phyloP scores from a whole-genome alignment of 1,284 basidiomycete genomes.

The Leccinum fuscescens region DNA sequence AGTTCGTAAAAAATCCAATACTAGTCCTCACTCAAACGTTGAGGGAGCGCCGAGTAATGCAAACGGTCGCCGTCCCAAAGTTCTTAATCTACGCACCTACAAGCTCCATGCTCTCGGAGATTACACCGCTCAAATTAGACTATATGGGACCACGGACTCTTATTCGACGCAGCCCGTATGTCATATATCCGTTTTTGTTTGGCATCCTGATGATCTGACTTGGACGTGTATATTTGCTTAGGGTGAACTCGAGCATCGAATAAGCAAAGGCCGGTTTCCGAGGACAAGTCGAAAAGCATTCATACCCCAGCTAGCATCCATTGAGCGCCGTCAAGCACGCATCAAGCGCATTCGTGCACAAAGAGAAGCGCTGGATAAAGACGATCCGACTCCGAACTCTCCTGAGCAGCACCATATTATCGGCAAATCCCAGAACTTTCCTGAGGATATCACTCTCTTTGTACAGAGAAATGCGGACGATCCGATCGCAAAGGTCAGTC shows the following conservation, averaged over 20 bases:
- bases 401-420: neutral
- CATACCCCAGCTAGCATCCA: neutral
- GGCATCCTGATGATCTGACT: neutral
- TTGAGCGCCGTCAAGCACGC: neutral
- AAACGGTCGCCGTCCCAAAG: neutral
- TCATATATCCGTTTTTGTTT: neutral
- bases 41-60: neutral
- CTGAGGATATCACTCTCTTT: neutral
- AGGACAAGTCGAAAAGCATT: neutral
- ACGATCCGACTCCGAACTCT: neutral
- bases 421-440: neutral
- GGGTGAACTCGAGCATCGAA: neutral
- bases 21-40: neutral
- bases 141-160: neutral
- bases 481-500: neutral
- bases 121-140: neutral
- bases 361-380: neutral
- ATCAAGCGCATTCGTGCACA: neutral
- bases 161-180: neutral
- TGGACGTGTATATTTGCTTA: neutral
- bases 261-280: neutral
- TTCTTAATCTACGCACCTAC: neutral
- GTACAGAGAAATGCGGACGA: neutral
- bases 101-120: neutral
- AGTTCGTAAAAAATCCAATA: neutral